Evolutionary conservation across 2,329 filamentous ascomycete genomes (phyloP).

Genomic region (Hymenoscyphus albidus): DNA sequence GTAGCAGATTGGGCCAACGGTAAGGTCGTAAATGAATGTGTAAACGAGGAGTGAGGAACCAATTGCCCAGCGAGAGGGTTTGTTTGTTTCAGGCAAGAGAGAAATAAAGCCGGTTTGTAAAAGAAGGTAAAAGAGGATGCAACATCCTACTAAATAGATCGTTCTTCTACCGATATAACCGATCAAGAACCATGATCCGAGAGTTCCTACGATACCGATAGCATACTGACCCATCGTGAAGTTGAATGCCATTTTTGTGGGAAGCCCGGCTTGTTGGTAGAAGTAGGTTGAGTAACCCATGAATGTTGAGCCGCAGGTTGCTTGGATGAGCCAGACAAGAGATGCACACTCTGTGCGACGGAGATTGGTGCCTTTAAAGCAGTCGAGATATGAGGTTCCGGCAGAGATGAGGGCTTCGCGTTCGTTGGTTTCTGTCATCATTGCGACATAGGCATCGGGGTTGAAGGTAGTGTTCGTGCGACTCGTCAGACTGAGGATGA

Average conservation of each 20-base stretch:
- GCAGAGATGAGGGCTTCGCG: conserved; percentile 44
- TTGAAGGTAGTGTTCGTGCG: conserved; percentile 27
- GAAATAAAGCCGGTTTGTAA: conserved; percentile 45
- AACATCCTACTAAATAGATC: conserved; percentile 47
- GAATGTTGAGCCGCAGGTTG: conserved; percentile 57
- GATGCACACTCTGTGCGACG: conserved; percentile 51
- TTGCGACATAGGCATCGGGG: conserved; percentile 37
- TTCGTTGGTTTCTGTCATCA: conserved; percentile 54
- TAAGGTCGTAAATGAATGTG: conserved; percentile 42
- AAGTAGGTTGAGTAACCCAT: conserved; percentile 61
- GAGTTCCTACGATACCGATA: conserved; percentile 48
- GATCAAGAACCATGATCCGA: conserved; percentile 48
- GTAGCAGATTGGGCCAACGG: conserved; percentile 43
- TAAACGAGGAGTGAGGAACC: conserved; percentile 41
- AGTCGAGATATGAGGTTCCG: conserved; percentile 47
- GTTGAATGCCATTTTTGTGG: conserved; percentile 46
- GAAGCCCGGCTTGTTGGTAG: conserved; percentile 49
- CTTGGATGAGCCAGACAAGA: conserved; percentile 59
- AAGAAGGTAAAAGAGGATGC: conserved; percentile 40
- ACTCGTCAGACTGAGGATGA: conserved; percentile 41
- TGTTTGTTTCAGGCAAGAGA: conserved; percentile 39
- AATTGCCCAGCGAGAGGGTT: conserved; percentile 44
- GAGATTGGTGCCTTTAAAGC: conserved; percentile 45
- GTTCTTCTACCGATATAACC: conserved; percentile 45
- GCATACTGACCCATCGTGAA: conserved; percentile 42